A percentile compares a stretch with the other conserved stretches of the same genome.
Evolutionary conservation across 495 filamentous ascomycete genomes (phyloP).

Genomic region (Trichocladium antarcticum): DNA sequence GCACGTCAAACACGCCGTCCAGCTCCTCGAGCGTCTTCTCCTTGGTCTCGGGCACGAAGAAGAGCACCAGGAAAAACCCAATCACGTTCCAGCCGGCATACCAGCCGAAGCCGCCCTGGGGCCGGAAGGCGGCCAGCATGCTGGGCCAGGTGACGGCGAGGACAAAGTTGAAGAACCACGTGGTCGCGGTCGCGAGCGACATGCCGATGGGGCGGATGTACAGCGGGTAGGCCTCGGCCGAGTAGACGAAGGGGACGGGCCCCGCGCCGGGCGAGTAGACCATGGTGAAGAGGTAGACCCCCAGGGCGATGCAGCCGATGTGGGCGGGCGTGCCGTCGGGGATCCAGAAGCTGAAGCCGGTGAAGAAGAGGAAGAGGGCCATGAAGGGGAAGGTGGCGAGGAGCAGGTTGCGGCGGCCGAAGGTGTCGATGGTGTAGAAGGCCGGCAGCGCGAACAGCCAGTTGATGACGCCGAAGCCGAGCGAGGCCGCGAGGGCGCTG

Average conservation of each 20-base stretch:
- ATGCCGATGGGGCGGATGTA: conserved; percentile 63
- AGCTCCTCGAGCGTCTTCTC: conserved; percentile 63
- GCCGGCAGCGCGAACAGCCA: conserved; percentile 78
- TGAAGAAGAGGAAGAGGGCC: conserved; percentile 64
- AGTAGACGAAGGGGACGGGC: conserved; percentile 73
- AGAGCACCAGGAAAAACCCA: conserved; percentile 54
- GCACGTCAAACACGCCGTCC: conserved; percentile 72
- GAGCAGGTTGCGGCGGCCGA: conserved; percentile 61
- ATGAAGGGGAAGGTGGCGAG: conserved; percentile 80
- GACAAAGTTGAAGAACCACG: conserved; percentile 49
- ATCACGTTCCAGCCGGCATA: conserved; percentile 54
- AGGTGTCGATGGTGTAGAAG: conserved; percentile 76
- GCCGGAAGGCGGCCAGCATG: conserved; percentile 41
- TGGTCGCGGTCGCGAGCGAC: conserved; percentile 58
- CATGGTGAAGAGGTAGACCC: conserved; percentile 57
- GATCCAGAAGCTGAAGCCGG: conserved; percentile 60
- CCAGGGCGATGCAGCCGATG: conserved; percentile 53
- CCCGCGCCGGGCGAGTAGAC: conserved; percentile 74
- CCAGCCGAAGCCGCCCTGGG: conserved; percentile 49
- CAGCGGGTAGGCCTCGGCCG: conserved; percentile 66
- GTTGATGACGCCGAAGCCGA: conserved; percentile 72
- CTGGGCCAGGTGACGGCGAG: conserved; percentile 57
- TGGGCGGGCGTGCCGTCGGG: conserved; percentile 41
- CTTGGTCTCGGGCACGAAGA: conserved; percentile 58
- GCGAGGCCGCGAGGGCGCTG: conserved; percentile 57